Evolutionary conservation across 164 flowering plant genomes (phyloP).

Genomic region (Umbilicus rupestris): DNA sequence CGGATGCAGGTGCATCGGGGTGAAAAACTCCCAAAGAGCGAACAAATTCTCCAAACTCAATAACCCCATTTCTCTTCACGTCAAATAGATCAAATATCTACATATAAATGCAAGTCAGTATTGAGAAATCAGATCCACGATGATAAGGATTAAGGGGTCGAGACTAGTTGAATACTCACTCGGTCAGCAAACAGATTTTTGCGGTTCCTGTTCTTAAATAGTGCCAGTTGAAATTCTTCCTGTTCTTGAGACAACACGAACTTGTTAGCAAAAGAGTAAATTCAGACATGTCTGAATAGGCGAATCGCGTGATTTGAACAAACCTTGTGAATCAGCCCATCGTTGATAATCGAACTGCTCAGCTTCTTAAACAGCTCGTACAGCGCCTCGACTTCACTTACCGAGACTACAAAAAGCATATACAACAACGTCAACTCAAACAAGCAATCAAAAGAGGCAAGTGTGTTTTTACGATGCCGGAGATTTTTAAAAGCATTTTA

Average conservation of each 20-base stretch:
- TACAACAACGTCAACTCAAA: neutral
- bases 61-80: slow-evolving; percentile 70
- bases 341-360: slow-evolving; percentile 59
- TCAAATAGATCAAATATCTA: slow-evolving; percentile 81
- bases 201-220: slow-evolving; percentile 43
- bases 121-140: too few species aligned
- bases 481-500: too few species aligned
- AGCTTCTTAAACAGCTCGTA: slow-evolving; percentile 62
- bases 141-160: too few species aligned
- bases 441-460: neutral
- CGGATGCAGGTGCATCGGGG: slow-evolving; percentile 53
- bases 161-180: slow-evolving; percentile 22
- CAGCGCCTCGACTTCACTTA: slow-evolving; percentile 64
- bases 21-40: slow-evolving; percentile 69
- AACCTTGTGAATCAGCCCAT: slow-evolving; percentile 64
- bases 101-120: neutral
- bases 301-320: neutral
- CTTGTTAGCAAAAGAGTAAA: too few species aligned
- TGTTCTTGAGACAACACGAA: slow-evolving; percentile 14
- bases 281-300: neutral
- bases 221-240: slow-evolving; percentile 65
- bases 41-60: slow-evolving; percentile 86
- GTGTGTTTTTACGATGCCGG: neutral
- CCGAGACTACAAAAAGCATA: slow-evolving; percentile 42
- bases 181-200: slow-evolving; percentile 59